Evolutionary conservation across 495 filamentous ascomycete species (phyloP).

Genomic region (Sphaerosporella brunnea): DNA sequence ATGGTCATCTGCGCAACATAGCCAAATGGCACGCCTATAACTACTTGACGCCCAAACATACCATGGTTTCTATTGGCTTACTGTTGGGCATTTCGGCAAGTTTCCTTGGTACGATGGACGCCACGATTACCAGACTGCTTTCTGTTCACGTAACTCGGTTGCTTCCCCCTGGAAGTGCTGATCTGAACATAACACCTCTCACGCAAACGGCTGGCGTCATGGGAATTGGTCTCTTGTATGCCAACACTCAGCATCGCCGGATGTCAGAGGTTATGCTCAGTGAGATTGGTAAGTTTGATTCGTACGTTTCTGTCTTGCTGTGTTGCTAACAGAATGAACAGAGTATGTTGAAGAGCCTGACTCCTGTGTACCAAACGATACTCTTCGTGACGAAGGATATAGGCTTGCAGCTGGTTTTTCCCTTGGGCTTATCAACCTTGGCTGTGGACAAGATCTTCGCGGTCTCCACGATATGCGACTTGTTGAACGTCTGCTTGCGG

Average conservation of each 20-base stretch:
- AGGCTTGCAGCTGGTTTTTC: constrained; percentile 85
- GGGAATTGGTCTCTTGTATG: constrained; percentile 91
- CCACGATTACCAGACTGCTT: constrained; percentile 75
- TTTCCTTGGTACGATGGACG: constrained; percentile 92
- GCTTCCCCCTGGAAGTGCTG: constrained; percentile 76
- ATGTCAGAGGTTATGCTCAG: constrained; percentile 99
- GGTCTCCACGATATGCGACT: constrained; percentile 90
- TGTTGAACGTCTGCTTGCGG: constrained; percentile 63
- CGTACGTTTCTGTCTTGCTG: no score
- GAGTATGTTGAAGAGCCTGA: constrained; percentile 63
- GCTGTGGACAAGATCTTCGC: constrained; percentile 67
- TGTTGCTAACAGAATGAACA: no score
- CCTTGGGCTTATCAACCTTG: constrained; percentile 86
- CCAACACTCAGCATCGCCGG: constrained; percentile 82
- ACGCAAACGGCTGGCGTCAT: constrained; percentile 94
- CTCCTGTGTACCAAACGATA: constrained; percentile 39
- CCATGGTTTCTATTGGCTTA: constrained; percentile 94
- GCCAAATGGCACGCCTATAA: constrained; percentile 99
- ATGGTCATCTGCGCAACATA: constrained; percentile 78
- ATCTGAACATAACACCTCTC: constrained; percentile 81
- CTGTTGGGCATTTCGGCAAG: constrained; percentile 83
- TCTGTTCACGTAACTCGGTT: constrained; percentile 95
- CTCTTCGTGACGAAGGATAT: constrained; percentile 85
- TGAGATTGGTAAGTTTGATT: no score
- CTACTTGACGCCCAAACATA: constrained; percentile 93